Percentiles rank a stretch among this genome's conserved stretches.
phyloP scores from a whole-genome alignment of 805 yeast species.

The Deakozyma indianensis region DNA sequence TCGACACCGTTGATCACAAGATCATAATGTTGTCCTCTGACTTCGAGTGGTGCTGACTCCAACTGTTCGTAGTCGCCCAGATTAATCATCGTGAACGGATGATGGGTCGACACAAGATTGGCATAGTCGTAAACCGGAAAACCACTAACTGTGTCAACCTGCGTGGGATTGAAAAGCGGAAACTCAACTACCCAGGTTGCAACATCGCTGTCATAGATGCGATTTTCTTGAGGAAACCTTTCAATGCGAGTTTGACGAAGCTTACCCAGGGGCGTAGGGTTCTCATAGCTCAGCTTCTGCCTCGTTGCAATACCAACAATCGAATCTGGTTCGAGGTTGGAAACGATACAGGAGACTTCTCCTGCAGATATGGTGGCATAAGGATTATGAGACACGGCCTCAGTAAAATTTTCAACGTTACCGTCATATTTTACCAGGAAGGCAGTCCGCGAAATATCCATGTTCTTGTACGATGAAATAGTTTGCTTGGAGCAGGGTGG shows the following conservation, averaged over 20 bases:
- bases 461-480: slow-evolving; percentile 2
- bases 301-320: slow-evolving; percentile 70
- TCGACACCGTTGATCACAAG: slow-evolving; percentile 89
- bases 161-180: slow-evolving; percentile 71
- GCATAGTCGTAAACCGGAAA: slow-evolving; percentile 49
- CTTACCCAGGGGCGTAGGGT: slow-evolving; percentile 89
- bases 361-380: background rate
- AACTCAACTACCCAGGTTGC: slow-evolving; percentile 75
- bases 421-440: background rate
- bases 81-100: slow-evolving; percentile 92
- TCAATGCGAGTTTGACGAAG: slow-evolving; percentile 62
- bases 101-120: slow-evolving; percentile 65
- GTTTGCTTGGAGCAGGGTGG: slow-evolving; percentile 12
- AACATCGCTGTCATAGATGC: slow-evolving; percentile 15
- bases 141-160: slow-evolving; percentile 13
- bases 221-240: slow-evolving; percentile 36
- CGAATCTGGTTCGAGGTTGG: slow-evolving; percentile 52
- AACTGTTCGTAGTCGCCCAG: slow-evolving; percentile 50
- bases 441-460: background rate
- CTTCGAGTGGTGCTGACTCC: slow-evolving; percentile 40
- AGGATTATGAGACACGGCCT: background rate
- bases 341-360: slow-evolving; percentile 19
- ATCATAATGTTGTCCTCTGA: slow-evolving; percentile 87
- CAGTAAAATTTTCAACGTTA: background rate
- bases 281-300: slow-evolving; percentile 57